Conservation (phyloP, 2,329 filamentous ascomycete species). For the Aspergillus pseudonomiae region DNA sequence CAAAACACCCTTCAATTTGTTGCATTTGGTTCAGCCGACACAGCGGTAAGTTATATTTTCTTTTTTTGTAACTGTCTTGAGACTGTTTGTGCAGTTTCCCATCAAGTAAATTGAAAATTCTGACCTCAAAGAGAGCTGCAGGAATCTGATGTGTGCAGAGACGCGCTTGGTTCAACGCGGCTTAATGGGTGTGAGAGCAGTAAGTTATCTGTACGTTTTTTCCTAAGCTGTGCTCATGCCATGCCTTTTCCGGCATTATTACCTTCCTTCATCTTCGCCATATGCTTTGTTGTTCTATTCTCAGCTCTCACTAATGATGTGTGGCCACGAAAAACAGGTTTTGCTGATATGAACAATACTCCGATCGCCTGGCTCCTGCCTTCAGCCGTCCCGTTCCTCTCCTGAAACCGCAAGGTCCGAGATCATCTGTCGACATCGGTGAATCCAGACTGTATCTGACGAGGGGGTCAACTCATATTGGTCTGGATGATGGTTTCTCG, state of each 20-base stretch:
- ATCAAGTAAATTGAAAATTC: background rate
- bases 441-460: slow-evolving; percentile 2
- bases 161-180: slow-evolving; percentile 22
- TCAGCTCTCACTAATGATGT: slow-evolving; percentile 19
- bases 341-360: slow-evolving; percentile 37
- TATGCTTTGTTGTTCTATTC: slow-evolving; percentile 1
- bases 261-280: background rate
- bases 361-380: slow-evolving; percentile 37
- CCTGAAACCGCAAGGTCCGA: slow-evolving; percentile 26
- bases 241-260: slow-evolving; percentile 4
- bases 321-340: slow-evolving; percentile 18
- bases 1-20: slow-evolving; percentile 35
- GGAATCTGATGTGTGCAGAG: slow-evolving; percentile 26
- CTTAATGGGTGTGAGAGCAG: slow-evolving; percentile 30
- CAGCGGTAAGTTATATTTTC: slow-evolving; percentile 16
- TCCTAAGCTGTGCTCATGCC: slow-evolving; percentile 26
- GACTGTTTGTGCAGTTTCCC: background rate
- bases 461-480: background rate
- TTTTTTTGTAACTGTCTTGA: background rate
- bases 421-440: slow-evolving; percentile 10
- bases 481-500: slow-evolving; percentile 42
- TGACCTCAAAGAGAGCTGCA: slow-evolving; percentile 5
- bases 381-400: slow-evolving; percentile 27
- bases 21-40: slow-evolving; percentile 18
- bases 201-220: slow-evolving; percentile 28